phyloP scores from a whole-genome alignment of 164 flowering plant species.

The Echeveria elegans region DNA sequence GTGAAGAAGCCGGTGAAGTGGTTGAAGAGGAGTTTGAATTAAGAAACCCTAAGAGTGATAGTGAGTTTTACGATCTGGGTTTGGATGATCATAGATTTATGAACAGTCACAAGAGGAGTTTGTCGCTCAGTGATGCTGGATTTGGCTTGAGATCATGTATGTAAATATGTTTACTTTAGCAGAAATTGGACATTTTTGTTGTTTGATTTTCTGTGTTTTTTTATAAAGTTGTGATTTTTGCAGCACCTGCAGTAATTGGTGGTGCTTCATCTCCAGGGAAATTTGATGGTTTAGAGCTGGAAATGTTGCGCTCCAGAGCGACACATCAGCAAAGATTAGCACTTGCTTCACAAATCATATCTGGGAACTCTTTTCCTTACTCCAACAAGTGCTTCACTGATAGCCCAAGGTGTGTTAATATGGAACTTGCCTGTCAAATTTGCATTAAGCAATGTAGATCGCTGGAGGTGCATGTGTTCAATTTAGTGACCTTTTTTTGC shows the following conservation, averaged over 20 bases:
- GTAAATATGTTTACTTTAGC: constrained; percentile 72
- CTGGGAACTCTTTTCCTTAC: constrained; percentile 36
- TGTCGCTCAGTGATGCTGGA: constrained; percentile 46
- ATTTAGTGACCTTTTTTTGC: too few relatives aligned
- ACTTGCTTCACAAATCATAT: constrained; percentile 45
- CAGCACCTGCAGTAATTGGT: background rate
- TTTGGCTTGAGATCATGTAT: constrained; percentile 75
- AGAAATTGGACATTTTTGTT: constrained; percentile 51
- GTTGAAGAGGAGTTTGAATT: background rate
- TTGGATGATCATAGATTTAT: constrained; percentile 12
- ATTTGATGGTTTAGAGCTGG: constrained; percentile 45
- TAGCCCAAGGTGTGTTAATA: constrained; percentile 39
- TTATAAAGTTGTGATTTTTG: background rate
- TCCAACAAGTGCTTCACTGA: constrained; percentile 42
- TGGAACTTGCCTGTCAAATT: background rate
- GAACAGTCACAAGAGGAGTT: constrained; percentile 45
- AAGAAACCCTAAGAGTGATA: constrained; percentile 27
- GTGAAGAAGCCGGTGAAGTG: background rate
- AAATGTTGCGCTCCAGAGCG: constrained; percentile 44
- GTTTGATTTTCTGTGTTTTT: constrained; percentile 16
- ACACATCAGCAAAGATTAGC: constrained; percentile 35
- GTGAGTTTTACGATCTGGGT: constrained; percentile 21
- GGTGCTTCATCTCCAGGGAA: constrained; percentile 30
- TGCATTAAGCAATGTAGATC: background rate
- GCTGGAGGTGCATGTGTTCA: background rate